Conservation (phyloP, 805 yeast genomes). For the Spathaspora passalidarum region DNA sequence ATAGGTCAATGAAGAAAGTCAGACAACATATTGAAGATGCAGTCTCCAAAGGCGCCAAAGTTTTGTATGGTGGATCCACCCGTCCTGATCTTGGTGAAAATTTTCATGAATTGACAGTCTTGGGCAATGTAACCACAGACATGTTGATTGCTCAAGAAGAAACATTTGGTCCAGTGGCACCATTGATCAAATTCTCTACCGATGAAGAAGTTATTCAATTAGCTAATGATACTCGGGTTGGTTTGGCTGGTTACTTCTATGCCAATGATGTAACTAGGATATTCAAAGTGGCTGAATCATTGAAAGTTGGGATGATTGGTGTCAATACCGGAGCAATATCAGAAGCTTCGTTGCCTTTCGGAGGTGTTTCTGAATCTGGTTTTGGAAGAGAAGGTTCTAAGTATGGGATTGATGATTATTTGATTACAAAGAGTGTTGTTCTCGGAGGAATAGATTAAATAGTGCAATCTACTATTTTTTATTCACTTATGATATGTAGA, state of each 20-base stretch:
- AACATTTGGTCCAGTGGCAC: constrained; percentile 80
- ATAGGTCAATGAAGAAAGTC: constrained; percentile 60
- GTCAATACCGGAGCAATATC: constrained; percentile 73
- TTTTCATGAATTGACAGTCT: constrained; percentile 67
- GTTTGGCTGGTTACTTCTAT: constrained; percentile 76
- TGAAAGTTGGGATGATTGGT: constrained; percentile 81
- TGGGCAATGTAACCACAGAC: constrained; percentile 54
- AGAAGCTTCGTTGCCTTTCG: constrained; percentile 56
- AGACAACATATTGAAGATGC: constrained; percentile 65
- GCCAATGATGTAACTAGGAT: constrained; percentile 53
- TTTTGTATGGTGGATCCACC: constrained; percentile 58
- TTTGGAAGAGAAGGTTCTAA: constrained; percentile 69
- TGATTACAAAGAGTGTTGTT: constrained; percentile 59
- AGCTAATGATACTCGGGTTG: constrained; percentile 70
- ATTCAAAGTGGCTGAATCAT: constrained; percentile 60
- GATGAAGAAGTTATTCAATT: constrained; percentile 59
- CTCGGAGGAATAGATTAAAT: constrained; percentile 29
- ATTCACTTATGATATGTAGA: too few relatives aligned
- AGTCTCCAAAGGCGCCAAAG: constrained; percentile 57
- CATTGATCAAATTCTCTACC: constrained; percentile 59
- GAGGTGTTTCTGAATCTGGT: constrained; percentile 67
- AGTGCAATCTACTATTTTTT: too few relatives aligned
- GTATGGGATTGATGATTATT: constrained; percentile 61
- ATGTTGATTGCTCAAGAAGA: constrained; percentile 66
- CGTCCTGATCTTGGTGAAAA: constrained; percentile 55